These are phyloP conservation scores for Spergularia azorica DNA, from an alignment of 179 eudicot species.

Conservation along the genomic window DNA sequence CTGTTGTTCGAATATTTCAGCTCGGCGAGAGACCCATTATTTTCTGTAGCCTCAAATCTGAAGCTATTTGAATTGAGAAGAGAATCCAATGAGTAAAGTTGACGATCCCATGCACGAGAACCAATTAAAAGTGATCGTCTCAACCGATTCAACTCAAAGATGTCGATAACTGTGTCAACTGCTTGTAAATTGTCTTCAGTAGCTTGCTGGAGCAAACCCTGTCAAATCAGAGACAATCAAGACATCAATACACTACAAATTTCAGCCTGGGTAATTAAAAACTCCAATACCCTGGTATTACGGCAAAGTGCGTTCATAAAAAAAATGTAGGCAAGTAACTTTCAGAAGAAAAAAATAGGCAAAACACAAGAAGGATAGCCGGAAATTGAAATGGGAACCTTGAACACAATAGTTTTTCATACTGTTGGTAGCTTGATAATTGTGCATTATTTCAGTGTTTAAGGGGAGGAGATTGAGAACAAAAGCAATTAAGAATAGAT, in stretches of 20 bases:
- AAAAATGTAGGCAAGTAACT: not conserved
- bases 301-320: not conserved
- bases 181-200: constrained; percentile 38
- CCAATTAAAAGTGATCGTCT: constrained; percentile 65
- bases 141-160: constrained; percentile 79
- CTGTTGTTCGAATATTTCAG: constrained; percentile 34
- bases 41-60: constrained; percentile 35
- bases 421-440: not conserved
- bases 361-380: not conserved
- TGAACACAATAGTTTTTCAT: not conserved
- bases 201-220: constrained; percentile 63
- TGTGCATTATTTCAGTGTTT: too few species aligned
- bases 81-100: constrained; percentile 64
- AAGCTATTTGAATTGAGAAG: constrained; percentile 46
- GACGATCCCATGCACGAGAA: constrained; percentile 79
- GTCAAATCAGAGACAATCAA: constrained; percentile 13
- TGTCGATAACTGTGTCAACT: constrained; percentile 44
- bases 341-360: not conserved
- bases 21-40: constrained; percentile 32
- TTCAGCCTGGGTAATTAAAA: not conserved
- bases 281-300: not conserved
- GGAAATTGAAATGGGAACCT: too few species aligned
- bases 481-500: not conserved
- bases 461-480: not conserved
- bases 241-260: not conserved